phyloP scores from a whole-genome alignment of 1,139 yeast species.

The Magnusiomyces clavatus region DNA sequence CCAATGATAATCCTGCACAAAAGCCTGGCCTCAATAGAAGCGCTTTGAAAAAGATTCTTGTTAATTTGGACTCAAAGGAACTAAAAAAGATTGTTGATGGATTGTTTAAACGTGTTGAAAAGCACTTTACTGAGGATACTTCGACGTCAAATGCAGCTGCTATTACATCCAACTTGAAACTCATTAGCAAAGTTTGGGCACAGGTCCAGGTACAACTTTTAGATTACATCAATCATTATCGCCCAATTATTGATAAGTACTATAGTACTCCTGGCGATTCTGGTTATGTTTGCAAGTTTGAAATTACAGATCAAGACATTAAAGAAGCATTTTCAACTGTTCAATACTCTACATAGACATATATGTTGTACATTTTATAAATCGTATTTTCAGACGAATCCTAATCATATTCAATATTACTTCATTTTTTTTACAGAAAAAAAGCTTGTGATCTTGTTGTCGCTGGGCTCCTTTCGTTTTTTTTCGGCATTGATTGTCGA shows the following conservation, averaged over 20 bases:
- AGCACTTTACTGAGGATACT: slow-evolving; percentile 43
- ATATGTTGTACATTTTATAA: no score
- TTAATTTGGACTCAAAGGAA: slow-evolving; percentile 52
- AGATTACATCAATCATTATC: slow-evolving; percentile 36
- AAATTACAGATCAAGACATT: slow-evolving; percentile 39
- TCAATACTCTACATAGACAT: no score
- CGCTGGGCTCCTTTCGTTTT: not conserved
- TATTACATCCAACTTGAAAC: slow-evolving; percentile 35
- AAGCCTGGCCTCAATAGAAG: slow-evolving; percentile 59
- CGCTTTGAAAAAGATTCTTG: slow-evolving; percentile 48
- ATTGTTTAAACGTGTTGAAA: slow-evolving; percentile 49
- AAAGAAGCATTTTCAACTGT: slow-evolving; percentile 32
- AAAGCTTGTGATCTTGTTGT: not conserved
- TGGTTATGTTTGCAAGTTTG: slow-evolving; percentile 25
- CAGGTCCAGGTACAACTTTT: slow-evolving; percentile 45
- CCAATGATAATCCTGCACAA: slow-evolving; percentile 42
- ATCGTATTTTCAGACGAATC: not conserved
- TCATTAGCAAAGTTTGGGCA: slow-evolving; percentile 45
- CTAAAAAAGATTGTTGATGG: slow-evolving; percentile 48
- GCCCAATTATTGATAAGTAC: slow-evolving; percentile 36
- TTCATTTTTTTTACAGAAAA: not conserved
- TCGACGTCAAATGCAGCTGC: slow-evolving; percentile 26
- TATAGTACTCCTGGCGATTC: slow-evolving; percentile 35
- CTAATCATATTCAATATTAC: not conserved
- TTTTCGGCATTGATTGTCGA: slow-evolving; percentile 16